Evolutionary conservation across 495 filamentous ascomycete species (phyloP), one percentile per base, ranked within the genome.

Genomic region (Apodospora peruviana): DNA sequence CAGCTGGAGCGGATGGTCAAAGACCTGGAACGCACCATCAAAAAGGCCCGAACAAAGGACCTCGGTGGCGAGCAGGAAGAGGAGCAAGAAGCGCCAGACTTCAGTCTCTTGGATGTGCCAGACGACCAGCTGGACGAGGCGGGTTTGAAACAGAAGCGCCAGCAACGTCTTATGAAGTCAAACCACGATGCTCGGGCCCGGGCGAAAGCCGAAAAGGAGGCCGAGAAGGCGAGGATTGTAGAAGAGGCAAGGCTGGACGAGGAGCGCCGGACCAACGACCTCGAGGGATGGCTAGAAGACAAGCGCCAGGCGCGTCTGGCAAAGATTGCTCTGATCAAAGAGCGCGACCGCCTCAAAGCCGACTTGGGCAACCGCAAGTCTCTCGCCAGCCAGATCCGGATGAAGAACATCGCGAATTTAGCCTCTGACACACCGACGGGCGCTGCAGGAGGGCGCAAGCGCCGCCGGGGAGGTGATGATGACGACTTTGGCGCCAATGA

Each of bases 401-500:
- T 98, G 93, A 96, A 97, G 69, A 89, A 81, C 14, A 85, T 98
- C n/a, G 94, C 93, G 35, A 96, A 95, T 56, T 84, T 98, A 2
- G 93, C 93, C 14, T 90, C 91, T 0, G 93, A 98, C 66, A 83
- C 82, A 17, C 91, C 91, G 0, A 67, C 73, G 5, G 71, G 69
- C 36, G 52, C 43, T 4, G 42, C 57, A 4, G 57, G 55, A 0
- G 82, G 81, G 47, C 89, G 89, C 65, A 91, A 91, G 60, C 80
- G 91, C 32, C 79, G 93, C 20, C 78, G 87, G 10, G 85, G 85
- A 16, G 73, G 68, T 19, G 71, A 86, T 56, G 93, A 98, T 57
- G 93, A 98, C 60, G 87, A 86, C 49, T 98, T 98, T 61, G 93
- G 93, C 47, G 91, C 91, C 27, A 93, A 98, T 61, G 93, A 98